A percentile compares a stretch with the other conserved stretches of the same genome.
Conservation (phyloP, 2,329 filamentous ascomycete genomes). For the Alternaria triticimaculans region DNA sequence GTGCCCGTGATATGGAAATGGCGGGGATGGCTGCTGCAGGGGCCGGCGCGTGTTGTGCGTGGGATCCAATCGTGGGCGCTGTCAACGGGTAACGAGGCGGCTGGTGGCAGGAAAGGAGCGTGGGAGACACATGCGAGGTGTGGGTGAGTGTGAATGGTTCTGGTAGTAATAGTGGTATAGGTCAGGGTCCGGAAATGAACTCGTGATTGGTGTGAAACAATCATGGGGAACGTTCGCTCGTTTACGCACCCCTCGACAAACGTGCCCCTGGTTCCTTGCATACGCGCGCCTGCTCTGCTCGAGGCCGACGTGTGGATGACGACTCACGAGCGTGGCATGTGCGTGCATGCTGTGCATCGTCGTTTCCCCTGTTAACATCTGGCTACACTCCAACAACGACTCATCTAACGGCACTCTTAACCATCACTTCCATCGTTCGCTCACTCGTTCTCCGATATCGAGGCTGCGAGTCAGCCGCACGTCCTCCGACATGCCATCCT, state of each 20-base stretch:
- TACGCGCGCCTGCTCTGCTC: conserved; percentile 7
- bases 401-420: background rate
- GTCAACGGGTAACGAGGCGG: background rate
- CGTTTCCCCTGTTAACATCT: background rate
- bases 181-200: conserved; percentile 24
- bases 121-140: conserved; percentile 4
- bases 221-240: background rate
- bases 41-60: conserved; percentile 11
- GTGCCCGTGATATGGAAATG: conserved; percentile 12
- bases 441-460: background rate
- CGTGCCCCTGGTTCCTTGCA: conserved; percentile 1
- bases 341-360: background rate
- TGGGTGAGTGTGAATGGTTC: conserved; percentile 15
- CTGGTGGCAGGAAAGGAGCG: conserved; percentile 1
- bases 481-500: background rate
- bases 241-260: background rate
- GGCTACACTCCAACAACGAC: background rate
- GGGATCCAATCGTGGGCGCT: conserved; percentile 12
- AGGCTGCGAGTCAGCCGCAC: background rate
- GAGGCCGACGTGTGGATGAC: background rate
- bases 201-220: background rate
- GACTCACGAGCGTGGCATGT: background rate
- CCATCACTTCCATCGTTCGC: background rate
- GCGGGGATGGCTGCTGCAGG: conserved; percentile 7
- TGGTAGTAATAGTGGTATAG: conserved; percentile 1